These are phyloP conservation scores for Phytophthora sansomeana DNA, from an alignment of 352 stramenopile species.

Conservation along the genomic window DNA sequence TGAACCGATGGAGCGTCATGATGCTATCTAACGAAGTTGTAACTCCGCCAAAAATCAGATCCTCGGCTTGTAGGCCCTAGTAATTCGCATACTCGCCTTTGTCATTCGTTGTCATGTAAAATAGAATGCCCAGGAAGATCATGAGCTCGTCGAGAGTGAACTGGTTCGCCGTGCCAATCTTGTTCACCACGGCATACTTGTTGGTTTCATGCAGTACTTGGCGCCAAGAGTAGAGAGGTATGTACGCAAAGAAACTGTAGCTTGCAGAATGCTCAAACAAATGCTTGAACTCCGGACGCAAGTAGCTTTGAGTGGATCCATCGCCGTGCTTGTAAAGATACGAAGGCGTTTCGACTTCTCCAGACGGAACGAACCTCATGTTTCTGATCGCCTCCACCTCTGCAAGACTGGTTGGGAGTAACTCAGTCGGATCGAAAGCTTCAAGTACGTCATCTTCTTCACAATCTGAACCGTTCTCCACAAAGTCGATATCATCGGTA, in stretches of 20 bases:
- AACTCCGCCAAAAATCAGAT: background rate
- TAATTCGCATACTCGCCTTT: conserved; percentile 3
- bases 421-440: no score
- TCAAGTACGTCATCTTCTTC: no score
- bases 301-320: no score
- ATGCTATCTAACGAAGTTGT: background rate
- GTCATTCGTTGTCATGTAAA: conserved; percentile 2
- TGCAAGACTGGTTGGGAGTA: background rate
- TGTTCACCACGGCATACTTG: no score
- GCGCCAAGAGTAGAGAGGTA: conserved; percentile 13
- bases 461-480: no score
- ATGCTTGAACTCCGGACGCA: conserved; percentile 6
- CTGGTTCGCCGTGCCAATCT: no score
- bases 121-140: conserved; percentile 1
- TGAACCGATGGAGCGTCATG: background rate
- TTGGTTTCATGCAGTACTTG: no score
- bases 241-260: conserved; percentile 18
- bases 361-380: no score
- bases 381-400: no score
- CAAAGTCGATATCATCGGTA: no score
- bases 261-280: conserved; percentile 10
- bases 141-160: background rate
- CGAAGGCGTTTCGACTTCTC: no score
- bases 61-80: background rate
- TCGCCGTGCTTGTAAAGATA: no score